phyloP scores from a whole-genome alignment of 2,329 filamentous ascomycete genomes.

The Aspergillus sp. region DNA sequence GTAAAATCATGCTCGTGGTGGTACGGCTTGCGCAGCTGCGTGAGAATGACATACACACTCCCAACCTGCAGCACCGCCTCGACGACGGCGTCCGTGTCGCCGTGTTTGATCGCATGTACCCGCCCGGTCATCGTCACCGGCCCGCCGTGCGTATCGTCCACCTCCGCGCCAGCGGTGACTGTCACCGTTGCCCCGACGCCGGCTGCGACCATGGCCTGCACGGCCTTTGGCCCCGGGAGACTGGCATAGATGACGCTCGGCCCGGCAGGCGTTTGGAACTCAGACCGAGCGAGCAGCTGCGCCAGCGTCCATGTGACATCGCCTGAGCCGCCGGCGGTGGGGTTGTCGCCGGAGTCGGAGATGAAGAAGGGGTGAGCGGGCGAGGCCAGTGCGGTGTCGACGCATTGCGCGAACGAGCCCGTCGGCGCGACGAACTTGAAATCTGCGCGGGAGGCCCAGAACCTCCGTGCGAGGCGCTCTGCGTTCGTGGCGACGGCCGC shows the following conservation, averaged over 20 bases:
- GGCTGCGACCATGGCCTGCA: slow-evolving; percentile 43
- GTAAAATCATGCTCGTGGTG: slow-evolving; percentile 55
- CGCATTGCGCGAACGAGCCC: slow-evolving; percentile 47
- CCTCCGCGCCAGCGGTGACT: slow-evolving; percentile 52
- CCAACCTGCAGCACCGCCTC: slow-evolving; percentile 54
- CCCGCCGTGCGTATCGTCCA: slow-evolving; percentile 49
- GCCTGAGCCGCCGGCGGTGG: slow-evolving; percentile 55
- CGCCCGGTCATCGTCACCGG: slow-evolving; percentile 53
- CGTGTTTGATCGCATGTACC: slow-evolving; percentile 52
- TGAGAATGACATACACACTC: slow-evolving; percentile 53
- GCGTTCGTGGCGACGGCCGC: slow-evolving; percentile 40
- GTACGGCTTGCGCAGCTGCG: slow-evolving; percentile 54
- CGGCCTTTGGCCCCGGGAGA: slow-evolving; percentile 48
- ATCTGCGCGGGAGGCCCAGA: slow-evolving; percentile 49
- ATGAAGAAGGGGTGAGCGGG: slow-evolving; percentile 51
- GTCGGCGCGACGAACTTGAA: slow-evolving; percentile 56
- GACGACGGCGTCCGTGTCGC: slow-evolving; percentile 48
- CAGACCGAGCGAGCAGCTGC: slow-evolving; percentile 45
- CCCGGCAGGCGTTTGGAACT: slow-evolving; percentile 41
- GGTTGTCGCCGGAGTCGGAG: slow-evolving; percentile 57
- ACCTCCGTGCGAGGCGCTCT: slow-evolving; percentile 46
- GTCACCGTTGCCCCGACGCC: slow-evolving; percentile 50
- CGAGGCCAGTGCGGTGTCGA: slow-evolving; percentile 46
- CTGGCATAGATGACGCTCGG: slow-evolving; percentile 54
- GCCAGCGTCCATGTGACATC: slow-evolving; percentile 55